Evolutionary conservation across 2,329 filamentous ascomycete species (phyloP).

Genomic region (Ceratocystis huliohia): DNA sequence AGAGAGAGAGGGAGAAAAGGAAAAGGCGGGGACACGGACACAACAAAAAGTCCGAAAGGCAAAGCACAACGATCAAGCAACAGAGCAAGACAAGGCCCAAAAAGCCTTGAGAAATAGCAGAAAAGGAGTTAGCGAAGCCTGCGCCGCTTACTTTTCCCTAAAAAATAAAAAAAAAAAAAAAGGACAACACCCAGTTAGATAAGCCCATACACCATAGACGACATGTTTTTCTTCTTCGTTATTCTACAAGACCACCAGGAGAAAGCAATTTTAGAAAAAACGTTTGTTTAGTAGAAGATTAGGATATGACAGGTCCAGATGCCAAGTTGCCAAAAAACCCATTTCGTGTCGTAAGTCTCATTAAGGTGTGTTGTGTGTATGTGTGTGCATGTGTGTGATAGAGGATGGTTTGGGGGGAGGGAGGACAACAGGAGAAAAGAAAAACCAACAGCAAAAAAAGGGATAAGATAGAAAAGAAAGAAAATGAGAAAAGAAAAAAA

Average conservation of each 20-base stretch:
- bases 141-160: not conserved
- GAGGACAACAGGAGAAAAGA: not conserved
- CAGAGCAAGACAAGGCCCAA: not conserved
- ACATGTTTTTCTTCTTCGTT: not conserved
- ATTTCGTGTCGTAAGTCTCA: slow-evolving; percentile 15
- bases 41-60: not conserved
- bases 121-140: not conserved
- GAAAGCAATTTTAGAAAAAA: not conserved
- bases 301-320: slow-evolving; percentile 14
- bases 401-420: not conserved
- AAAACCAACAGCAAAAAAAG: not conserved
- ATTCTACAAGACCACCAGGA: not conserved
- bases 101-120: not conserved
- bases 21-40: not conserved
- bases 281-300: slow-evolving; percentile 5
- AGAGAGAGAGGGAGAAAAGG: too few species aligned
- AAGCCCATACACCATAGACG: too few species aligned
- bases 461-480: not conserved
- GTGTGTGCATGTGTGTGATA: not conserved
- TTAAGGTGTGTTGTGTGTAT: slow-evolving; percentile 11
- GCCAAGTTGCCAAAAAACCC: slow-evolving; percentile 9
- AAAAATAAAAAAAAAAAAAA: not conserved
- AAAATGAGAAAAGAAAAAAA: not conserved
- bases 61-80: too few species aligned
- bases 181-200: too few species aligned